These are phyloP conservation scores for Backusella australiensis DNA, from an alignment of 192 early-diverging fungal genomes.

Conservation along the genomic window DNA sequence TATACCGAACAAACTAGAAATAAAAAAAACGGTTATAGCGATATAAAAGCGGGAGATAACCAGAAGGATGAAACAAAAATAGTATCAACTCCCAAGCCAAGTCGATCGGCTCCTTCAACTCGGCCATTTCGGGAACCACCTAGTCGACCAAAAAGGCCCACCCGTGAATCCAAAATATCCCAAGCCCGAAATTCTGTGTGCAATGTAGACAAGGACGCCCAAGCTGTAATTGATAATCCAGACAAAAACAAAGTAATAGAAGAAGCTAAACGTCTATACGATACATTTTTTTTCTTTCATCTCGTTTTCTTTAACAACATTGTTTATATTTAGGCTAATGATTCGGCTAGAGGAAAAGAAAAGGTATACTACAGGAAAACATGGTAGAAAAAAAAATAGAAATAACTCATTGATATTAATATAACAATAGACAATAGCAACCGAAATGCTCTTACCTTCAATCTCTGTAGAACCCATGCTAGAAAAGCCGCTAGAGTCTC, in stretches of 20 bases:
- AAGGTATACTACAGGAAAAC: not conserved
- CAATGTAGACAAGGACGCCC: not conserved
- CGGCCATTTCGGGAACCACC: conserved; percentile 27
- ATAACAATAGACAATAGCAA: not conserved
- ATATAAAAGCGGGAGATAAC: not conserved
- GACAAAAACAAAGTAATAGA: not conserved
- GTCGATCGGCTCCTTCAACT: conserved; percentile 29
- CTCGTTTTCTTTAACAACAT: not conserved
- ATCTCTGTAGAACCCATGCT: not conserved
- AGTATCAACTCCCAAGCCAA: conserved; percentile 10
- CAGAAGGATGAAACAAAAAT: conserved; percentile 1
- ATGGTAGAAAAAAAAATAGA: not conserved
- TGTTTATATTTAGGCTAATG: not conserved
- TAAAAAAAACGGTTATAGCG: conserved; percentile 16
- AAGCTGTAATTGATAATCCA: not conserved
- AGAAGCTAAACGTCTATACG: not conserved
- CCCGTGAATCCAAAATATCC: not conserved
- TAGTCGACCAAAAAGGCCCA: not conserved
- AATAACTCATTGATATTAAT: not conserved
- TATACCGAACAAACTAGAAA: conserved; percentile 85
- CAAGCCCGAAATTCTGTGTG: not conserved
- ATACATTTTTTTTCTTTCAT: not conserved
- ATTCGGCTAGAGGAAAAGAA: not conserved
- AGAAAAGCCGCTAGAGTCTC: not conserved
- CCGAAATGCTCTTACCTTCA: not conserved